Base-by-base conservation (phyloP, 192 early-diverging fungal genomes). In the Coemansia sp. region DNA sequence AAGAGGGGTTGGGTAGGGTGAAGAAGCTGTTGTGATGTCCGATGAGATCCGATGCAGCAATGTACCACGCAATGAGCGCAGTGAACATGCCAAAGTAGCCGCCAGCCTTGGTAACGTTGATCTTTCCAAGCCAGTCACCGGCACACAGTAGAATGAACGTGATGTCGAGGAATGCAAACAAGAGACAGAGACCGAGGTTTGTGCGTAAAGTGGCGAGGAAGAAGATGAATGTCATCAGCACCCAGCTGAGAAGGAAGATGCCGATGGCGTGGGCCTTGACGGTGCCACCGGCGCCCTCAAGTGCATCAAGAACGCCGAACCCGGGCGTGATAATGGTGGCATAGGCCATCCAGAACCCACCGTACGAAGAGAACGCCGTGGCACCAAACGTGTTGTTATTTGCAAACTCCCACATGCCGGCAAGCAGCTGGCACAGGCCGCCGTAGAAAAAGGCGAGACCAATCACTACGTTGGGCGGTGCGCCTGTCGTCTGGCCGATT, bases 341-440 rank as follows among this genome's bases (percentile, higher is more conserved):
- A 33, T 77, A 91, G 5, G 89, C 75, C 51, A 88, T 68, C 90
- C 87, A 91, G 84, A 87, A 89, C 28, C 84, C 89, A 58, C 84
- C 87, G 28, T 87, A 91, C 25, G 86, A 86, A 43, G 87, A 81
- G 77, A 92, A 92, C 10, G 88, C 90, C 13, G 90, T 92, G 56
- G 91, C 91, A 67, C 91, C 90, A 83, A 94, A 92, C 10, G 89
- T 92, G 68, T 94, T 93, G 56, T 89, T 87, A 4, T 76, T 71
- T 34, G 84, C 83, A 72, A 91, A 92, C 83, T 92, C 90, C 91
- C 89, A 92, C 90, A 93, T 91, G 56, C 91, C 92, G 57, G 90
- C 91, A 13, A 90, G 72, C 33, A 92, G 73, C 79, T 94, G 91
- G 57, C 82, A 74, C 26, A 92, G 52, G 5, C 92, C 92, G 52